Percentiles rank a stretch among this genome's conserved stretches.
Conservation (phyloP, 768 basidiomycete genomes). For the Kwoniella europaea region DNA sequence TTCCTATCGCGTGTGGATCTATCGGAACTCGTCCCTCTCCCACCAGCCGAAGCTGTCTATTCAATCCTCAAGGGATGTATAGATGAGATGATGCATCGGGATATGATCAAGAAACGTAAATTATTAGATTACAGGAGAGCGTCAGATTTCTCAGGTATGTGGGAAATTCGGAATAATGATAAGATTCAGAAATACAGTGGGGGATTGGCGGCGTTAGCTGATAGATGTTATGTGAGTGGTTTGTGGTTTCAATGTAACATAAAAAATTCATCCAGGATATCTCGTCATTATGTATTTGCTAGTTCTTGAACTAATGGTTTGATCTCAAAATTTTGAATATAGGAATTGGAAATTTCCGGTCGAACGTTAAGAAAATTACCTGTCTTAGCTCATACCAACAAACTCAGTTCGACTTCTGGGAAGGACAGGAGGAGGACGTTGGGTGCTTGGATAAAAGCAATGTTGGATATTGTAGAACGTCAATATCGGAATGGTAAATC, state of each 20-base stretch:
- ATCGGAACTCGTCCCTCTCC: conserved; percentile 89
- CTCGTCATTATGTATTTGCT: not conserved
- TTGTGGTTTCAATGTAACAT: too few relatives aligned
- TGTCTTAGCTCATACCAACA: conserved; percentile 84
- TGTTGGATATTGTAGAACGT: conserved; percentile 71
- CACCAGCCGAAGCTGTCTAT: conserved; percentile 88
- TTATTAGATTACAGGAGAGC: conserved; percentile 48
- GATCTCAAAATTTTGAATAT: not conserved
- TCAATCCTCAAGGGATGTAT: conserved; percentile 85
- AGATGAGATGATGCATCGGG: conserved; percentile 74
- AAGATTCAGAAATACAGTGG: conserved; percentile 62
- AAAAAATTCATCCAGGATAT: too few relatives aligned
- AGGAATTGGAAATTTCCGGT: conserved; percentile 77
- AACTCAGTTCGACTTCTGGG: conserved; percentile 63
- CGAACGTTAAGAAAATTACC: conserved; percentile 90
- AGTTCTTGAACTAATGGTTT: not conserved
- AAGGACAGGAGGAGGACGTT: conserved; percentile 61
- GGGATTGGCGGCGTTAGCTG: conserved; percentile 71
- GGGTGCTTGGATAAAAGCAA: conserved; percentile 79
- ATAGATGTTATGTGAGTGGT: conserved; percentile 73
- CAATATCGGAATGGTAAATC: not conserved
- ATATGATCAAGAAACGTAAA: conserved; percentile 71
- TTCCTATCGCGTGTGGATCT: conserved; percentile 98
- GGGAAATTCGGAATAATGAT: conserved; percentile 21
- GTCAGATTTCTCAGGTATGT: not conserved